phyloP scores from a whole-genome alignment of 2,329 filamentous ascomycete genomes.

The Microcyclosporella mali region DNA sequence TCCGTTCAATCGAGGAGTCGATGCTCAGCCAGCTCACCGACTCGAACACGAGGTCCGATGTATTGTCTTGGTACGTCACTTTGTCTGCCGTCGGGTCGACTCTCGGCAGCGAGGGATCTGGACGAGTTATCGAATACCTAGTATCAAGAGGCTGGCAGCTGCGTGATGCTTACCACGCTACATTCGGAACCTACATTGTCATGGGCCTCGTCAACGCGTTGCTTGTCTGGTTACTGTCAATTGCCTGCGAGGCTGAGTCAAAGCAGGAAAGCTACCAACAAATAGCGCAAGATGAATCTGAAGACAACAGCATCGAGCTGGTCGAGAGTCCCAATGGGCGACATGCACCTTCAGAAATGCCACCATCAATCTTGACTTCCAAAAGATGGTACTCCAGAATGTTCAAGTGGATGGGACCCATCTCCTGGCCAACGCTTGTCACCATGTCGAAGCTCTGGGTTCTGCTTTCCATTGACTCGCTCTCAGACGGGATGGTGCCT shows the following conservation, averaged over 20 bases:
- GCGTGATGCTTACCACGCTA: conserved; percentile 49
- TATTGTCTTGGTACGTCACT: conserved; percentile 62
- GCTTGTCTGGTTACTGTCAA: conserved; percentile 43
- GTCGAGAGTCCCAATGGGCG: conserved; percentile 9
- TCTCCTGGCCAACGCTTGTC: conserved; percentile 50
- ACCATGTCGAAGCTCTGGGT: conserved; percentile 58
- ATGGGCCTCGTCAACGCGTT: conserved; percentile 51
- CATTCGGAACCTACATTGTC: conserved; percentile 53
- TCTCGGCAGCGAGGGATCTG: conserved; percentile 48
- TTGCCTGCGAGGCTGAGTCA: conserved; percentile 44
- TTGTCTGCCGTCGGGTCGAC: conserved; percentile 51
- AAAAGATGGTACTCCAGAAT: conserved; percentile 14
- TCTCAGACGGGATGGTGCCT: conserved; percentile 60
- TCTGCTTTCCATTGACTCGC: conserved; percentile 62
- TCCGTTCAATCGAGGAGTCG: conserved; percentile 59
- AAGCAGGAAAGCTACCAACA: conserved; percentile 24
- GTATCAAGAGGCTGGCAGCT: conserved; percentile 45
- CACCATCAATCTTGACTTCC: conserved; percentile 3
- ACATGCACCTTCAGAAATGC: conserved; percentile 8
- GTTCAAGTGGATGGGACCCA: conserved; percentile 42
- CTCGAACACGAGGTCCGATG: conserved; percentile 51
- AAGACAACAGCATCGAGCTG: conserved; percentile 17
- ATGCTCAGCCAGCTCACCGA: conserved; percentile 56
- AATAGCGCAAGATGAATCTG: conserved; percentile 24
- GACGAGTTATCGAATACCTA: conserved; percentile 47